Evolutionary conservation across 1,139 yeast genomes (phyloP).

Genomic region (Petasospora rhodanensis): DNA sequence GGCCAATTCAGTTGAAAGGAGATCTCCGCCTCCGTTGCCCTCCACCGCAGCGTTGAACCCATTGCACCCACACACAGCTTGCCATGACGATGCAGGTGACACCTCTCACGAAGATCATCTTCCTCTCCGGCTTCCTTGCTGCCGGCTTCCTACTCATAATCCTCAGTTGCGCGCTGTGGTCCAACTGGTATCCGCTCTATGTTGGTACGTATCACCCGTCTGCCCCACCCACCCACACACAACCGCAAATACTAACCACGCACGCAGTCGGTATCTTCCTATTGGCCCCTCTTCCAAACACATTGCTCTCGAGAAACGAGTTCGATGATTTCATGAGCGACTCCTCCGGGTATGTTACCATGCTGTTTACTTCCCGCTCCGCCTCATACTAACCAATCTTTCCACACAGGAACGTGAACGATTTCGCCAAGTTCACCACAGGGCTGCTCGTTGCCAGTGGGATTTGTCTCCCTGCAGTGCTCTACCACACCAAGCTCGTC

Average conservation of each 20-base stretch:
- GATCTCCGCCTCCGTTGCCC: too few species aligned
- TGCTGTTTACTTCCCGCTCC: too few species aligned
- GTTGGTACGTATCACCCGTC: constrained; percentile 38
- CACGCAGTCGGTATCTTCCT: constrained; percentile 49
- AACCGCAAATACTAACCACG: constrained; percentile 1
- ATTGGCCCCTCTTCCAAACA: constrained; percentile 68
- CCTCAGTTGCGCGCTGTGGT: constrained; percentile 67
- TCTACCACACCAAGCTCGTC: constrained; percentile 57
- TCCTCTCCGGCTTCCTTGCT: constrained; percentile 65
- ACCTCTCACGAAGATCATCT: constrained; percentile 68
- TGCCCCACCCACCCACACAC: not conserved
- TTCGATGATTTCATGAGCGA: constrained; percentile 63
- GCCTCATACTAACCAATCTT: constrained; percentile 17
- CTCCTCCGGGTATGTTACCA: constrained; percentile 32
- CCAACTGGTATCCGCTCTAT: constrained; percentile 67
- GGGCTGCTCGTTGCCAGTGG: constrained; percentile 70
- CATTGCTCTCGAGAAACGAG: constrained; percentile 42
- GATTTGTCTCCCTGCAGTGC: constrained; percentile 57
- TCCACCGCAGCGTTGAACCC: too few species aligned
- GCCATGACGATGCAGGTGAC: constrained; percentile 29
- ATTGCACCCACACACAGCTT: too few species aligned
- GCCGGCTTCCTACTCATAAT: constrained; percentile 70
- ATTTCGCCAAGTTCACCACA: constrained; percentile 57
- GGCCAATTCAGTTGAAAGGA: too few species aligned
- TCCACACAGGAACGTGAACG: constrained; percentile 43